Percentiles rank a stretch among this genome's conserved stretches.
phyloP scores from a whole-genome alignment of 2,329 filamentous ascomycete species.

The Knufia petricola region DNA sequence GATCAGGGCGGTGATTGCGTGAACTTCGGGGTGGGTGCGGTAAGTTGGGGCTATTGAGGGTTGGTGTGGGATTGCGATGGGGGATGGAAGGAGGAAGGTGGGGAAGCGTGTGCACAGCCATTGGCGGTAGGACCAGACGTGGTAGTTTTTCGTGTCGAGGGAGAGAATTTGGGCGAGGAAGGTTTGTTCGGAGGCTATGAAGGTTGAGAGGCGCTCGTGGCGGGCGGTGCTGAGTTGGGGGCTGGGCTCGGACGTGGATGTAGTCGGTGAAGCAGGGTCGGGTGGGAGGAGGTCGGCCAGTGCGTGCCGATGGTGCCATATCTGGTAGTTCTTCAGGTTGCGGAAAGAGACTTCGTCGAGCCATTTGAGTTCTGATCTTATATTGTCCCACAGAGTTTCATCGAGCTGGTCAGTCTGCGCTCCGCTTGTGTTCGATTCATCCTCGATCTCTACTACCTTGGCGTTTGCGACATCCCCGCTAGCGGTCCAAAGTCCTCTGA shows the following conservation, averaged over 20 bases:
- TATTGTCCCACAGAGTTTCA: conserved; percentile 34
- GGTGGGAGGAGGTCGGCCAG: conserved; percentile 42
- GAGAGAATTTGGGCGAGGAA: conserved; percentile 76
- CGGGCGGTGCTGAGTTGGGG: neutral
- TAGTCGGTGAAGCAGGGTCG: conserved; percentile 43
- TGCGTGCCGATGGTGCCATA: conserved; percentile 64
- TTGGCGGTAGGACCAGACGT: conserved; percentile 94
- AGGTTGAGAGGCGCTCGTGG: neutral
- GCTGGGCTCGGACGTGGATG: neutral
- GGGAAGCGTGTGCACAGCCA: conserved; percentile 57
- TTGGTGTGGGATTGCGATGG: neutral
- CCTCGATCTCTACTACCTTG: neutral
- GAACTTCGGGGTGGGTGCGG: conserved; percentile 52
- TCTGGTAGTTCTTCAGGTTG: conserved; percentile 97
- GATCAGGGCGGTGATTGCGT: conserved; percentile 62
- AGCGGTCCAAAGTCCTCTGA: conserved; percentile 43
- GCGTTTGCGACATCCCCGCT: neutral
- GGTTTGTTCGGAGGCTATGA: conserved; percentile 50
- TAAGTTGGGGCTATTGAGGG: conserved; percentile 33
- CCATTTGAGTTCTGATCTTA: conserved; percentile 61
- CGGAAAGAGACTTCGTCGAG: conserved; percentile 71
- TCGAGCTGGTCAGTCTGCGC: conserved; percentile 35
- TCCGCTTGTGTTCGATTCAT: neutral
- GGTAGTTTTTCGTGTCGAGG: conserved; percentile 91
- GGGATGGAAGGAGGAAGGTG: conserved; percentile 13